Evolutionary conservation across 129 eudicot genomes (phyloP), one percentile per base, ranked within the genome.

Genomic region (carrot (Daucus carota)): DNA sequence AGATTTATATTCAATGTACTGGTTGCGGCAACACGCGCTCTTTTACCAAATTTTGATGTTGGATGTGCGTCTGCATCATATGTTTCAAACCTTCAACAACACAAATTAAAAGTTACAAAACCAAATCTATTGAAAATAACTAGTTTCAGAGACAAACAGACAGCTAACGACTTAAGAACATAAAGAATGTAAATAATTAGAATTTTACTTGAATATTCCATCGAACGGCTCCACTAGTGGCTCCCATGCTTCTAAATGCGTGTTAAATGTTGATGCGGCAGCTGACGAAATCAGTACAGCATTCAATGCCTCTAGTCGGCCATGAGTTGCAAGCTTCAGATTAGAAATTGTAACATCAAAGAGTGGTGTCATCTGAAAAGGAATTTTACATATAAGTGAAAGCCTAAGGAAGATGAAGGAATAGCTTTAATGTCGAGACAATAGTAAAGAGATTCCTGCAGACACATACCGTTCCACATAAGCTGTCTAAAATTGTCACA

Each of bases 221-320:
- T 95, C 99, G 74, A 95, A 95, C 26, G 99, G 97, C 82, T 95
- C 99, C 80, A 95, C 89, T 14, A 95, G 88, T 74, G 99, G 99
- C 85, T 95, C 99, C 99, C 99, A 95, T 26, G 97, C 90, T 77
- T 92, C 99, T 72, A 95, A 83, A 36, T 89, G 88, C 69, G 88
- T 76, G 82, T 95, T 95, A 81, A 95, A 95, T 40, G 96, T 88
- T 84, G 99, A 95, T 34, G 96, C 96, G 80, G 96, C 94, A 74
- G 90, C 84, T 17, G 97, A 89, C 70, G 96, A 91, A 65, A 95
- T 78, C 50, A 95, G 77, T 47, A 91, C 97, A 63, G 99, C 97
- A 82, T 89, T 95, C 92, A 95, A 87, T 70, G 93, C 96, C 75
- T 95, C 97, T 36, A 82, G 81, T 68, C 84, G 89, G 73, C 99